Evolutionary conservation across 768 basidiomycete genomes (phyloP), one percentile per base, ranked within the genome.

Genomic region (Leccinum boreale): DNA sequence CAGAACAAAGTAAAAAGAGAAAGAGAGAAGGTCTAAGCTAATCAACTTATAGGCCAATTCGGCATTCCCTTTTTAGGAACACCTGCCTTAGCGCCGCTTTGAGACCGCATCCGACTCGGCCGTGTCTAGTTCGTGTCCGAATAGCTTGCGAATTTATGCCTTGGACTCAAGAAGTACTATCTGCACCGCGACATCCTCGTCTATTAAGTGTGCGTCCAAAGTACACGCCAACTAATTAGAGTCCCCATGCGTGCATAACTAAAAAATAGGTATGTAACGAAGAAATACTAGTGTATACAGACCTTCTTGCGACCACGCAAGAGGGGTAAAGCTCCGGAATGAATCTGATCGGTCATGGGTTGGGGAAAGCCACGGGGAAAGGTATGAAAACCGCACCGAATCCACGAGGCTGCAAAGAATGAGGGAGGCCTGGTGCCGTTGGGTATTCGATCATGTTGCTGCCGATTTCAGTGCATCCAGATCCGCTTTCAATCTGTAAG

Each of bases 401-500:
- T 63, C 71, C 77, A 74, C 58, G 75, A 74, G 75, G 75, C 70
- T 60, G 54, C 19, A 44, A 59, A 44, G 48, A 52, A 50, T 14
- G 62, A 53, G 55, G 39, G 53, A 52, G 17, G 53, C 12, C 29
- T 33, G 52, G 52, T 55, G 47, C 49, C 55, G 28, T 61, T 57
- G 56, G 46, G 57, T n/a, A n/a, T 63, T 64, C 58, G 66, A 59
- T 62, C 64, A 63, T 50, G 73, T 47, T 35, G 64, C 60, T 59
- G 71, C 65, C 52, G 70, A 60, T 64, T 78, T 77, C 60, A 78
- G 62, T 66, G 79, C 76, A 51, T 81, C 84, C 60, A 88, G 61
- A 62, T 90, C 88, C 70, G 83, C 86, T 62, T 85, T 85, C 71
- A 90, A 76, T 77, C 89, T 90, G 75, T 57, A 71, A 66, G 65